A percentile compares a stretch with the other conserved stretches of the same genome.
Evolutionary conservation across 2,329 filamentous ascomycete genomes (phyloP).

Genomic region (Alternaria sp.): DNA sequence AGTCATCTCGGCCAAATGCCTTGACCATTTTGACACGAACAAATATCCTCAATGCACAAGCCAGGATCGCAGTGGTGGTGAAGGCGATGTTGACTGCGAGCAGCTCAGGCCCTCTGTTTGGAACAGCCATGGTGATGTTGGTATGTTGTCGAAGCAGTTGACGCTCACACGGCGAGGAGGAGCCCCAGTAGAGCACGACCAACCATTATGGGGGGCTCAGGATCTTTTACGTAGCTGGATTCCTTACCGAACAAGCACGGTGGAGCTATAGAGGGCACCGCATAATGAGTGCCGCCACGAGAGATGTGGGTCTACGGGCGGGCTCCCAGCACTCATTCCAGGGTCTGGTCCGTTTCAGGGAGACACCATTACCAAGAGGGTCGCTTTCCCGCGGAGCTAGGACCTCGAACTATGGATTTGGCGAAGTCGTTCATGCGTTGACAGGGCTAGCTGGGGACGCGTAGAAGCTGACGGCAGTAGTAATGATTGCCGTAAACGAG

Average conservation of each 20-base stretch:
- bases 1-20: constrained; percentile 48
- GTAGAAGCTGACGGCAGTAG: neutral
- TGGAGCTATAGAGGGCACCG: constrained; percentile 24
- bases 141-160: constrained; percentile 7
- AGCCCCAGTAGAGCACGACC: constrained; percentile 13
- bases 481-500: constrained; percentile 12
- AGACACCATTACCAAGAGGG: constrained; percentile 19
- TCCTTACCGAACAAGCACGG: constrained; percentile 9
- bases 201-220: constrained; percentile 7
- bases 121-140: constrained; percentile 35
- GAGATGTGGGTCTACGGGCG: constrained; percentile 29
- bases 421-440: constrained; percentile 15
- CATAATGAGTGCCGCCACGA: constrained; percentile 27
- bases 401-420: constrained; percentile 4
- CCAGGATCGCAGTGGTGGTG: constrained; percentile 31
- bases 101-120: constrained; percentile 47
- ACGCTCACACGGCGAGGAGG: constrained; percentile 9
- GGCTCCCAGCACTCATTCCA: constrained; percentile 21
- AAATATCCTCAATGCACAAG: constrained; percentile 40
- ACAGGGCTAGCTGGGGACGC: constrained; percentile 2
- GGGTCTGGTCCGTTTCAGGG: constrained; percentile 33
- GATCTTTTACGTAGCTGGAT: constrained; percentile 26
- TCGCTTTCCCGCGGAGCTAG: constrained; percentile 20
- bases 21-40: constrained; percentile 46
- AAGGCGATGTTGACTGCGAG: constrained; percentile 42